Evolutionary conservation across 352 stramenopile genomes (phyloP), one percentile per base, ranked within the genome.

Genomic region (Phytophthora europaea): DNA sequence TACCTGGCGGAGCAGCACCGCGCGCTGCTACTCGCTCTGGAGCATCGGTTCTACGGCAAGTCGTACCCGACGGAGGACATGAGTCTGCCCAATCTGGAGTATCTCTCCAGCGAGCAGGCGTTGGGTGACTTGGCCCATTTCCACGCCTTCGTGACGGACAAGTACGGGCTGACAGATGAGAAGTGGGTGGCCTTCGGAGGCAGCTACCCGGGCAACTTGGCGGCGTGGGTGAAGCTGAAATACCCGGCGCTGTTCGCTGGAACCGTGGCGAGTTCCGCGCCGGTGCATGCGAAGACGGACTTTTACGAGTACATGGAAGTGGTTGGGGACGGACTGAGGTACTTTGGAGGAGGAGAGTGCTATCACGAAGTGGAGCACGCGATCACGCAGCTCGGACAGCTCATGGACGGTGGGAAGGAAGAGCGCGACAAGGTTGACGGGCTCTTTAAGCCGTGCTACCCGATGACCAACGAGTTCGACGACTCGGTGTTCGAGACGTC

Each of bases 41-140:
- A 99, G 79, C 97, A 99, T 82, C 90, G 97, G 7, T 99, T 98
- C 84, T 99, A 99, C 76, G 97, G 97, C 60, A 89, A 94, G 58
- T 98, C 90, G 56, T 98, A 98, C 81, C 94, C 94, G 31, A 95
- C 78, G 13, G 51, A 73, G 12, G 82, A 95, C 78, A 92, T 95
- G 84, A 93, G 80, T 73, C 80, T 88, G 43, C 60, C 73, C 9
- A 94, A 98, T 78, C 75, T 99, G 31, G 81, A 79, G 22, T 98
- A 93, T 79, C 89, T 99, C 23, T 98, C 89, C 22, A 95, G 86
- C 60, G 78, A 90, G 65, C 88, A 95, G 76, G 97, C 96, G 51
- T 81, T 99, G 20, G 88, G 87, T 4, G 97, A 99, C 78, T 78
- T 99, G 58, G 90, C 94, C 20, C 82, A 87, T 60, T 99, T 99